Percentiles rank a stretch among this genome's conserved stretches.
Evolutionary conservation across 1,284 basidiomycete genomes (phyloP).

Genomic region (Moesziomyces parantarcticus): DNA sequence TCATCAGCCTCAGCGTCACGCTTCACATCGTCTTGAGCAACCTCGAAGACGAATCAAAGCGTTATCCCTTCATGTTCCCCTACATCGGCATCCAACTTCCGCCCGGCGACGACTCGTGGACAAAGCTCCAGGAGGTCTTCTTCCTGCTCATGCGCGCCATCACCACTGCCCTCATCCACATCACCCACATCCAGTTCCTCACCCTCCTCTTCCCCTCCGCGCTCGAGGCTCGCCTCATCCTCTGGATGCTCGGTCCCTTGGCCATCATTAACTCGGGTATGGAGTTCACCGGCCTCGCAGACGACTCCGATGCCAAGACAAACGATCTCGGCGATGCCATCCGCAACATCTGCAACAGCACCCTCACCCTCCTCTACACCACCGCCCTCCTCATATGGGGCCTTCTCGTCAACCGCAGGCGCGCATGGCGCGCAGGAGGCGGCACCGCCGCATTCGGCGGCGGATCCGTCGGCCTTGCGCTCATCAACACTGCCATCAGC

Average conservation of each 20-base stretch:
- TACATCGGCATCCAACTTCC: conserved; percentile 80
- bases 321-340: conserved; percentile 80
- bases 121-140: conserved; percentile 76
- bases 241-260: conserved; percentile 85
- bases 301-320: conserved; percentile 67
- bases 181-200: conserved; percentile 97
- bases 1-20: conserved; percentile 69
- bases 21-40: conserved; percentile 75
- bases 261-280: conserved; percentile 86
- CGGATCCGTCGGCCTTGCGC: conserved; percentile 56
- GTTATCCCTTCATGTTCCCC: conserved; percentile 94
- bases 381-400: conserved; percentile 92
- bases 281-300: conserved; percentile 81
- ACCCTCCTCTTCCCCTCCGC: conserved; percentile 93
- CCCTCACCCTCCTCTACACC: conserved; percentile 92
- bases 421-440: conserved; percentile 90
- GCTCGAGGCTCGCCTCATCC: conserved; percentile 89
- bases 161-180: conserved; percentile 84
- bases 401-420: conserved; percentile 83
- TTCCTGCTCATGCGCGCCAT: conserved; percentile 90
- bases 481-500: conserved; percentile 64
- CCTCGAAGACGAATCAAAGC: conserved; percentile 75
- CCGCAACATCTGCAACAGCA: conserved; percentile 93
- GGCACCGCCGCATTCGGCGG: conserved; percentile 93
- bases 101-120: conserved; percentile 81